Percentiles rank a stretch among this genome's conserved stretches.
These are phyloP conservation scores for Gossypium trilobum DNA, from an alignment of 441 rosid genomes.

Conservation along the genomic window DNA sequence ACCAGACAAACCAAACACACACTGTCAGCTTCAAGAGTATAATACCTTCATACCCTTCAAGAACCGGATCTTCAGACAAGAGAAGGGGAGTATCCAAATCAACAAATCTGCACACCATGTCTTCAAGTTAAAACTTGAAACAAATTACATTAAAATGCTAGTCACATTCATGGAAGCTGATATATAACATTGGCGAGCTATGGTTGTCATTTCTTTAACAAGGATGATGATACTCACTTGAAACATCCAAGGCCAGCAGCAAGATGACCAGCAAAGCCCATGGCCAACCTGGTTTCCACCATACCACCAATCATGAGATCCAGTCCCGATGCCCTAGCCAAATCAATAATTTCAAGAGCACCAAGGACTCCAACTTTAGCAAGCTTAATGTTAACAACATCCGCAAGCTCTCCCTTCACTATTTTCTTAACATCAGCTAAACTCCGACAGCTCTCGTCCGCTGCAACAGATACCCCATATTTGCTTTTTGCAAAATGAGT, in stretches of 20 bases:
- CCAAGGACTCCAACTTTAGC: conserved; percentile 74
- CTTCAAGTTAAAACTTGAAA: conserved; percentile 2
- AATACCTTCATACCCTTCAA: conserved; percentile 75
- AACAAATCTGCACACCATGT: conserved; percentile 43
- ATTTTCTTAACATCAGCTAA: conserved; percentile 60
- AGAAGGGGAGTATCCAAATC: conserved; percentile 85
- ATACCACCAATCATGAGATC: conserved; percentile 80
- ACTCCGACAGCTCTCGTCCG: conserved; percentile 83
- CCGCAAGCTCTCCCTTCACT: conserved; percentile 44
- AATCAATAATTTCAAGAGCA: conserved; percentile 63
- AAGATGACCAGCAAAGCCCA: conserved; percentile 91
- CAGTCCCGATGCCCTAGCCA: conserved; percentile 49
- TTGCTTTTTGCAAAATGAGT: conserved; percentile 45
- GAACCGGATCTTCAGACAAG: conserved; percentile 78
- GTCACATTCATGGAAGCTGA: not conserved
- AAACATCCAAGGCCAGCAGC: conserved; percentile 85
- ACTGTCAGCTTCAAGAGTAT: conserved; percentile 1
- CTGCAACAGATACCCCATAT: conserved; percentile 71
- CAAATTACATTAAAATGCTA: not conserved
- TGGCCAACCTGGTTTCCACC: conserved; percentile 87
- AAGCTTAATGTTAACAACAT: conserved; percentile 77
- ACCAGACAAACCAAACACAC: not conserved
- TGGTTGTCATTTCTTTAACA: not conserved
- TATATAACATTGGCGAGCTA: not conserved
- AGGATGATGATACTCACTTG: conserved; percentile 40